These are phyloP conservation scores for Ganoderma boninense DNA, from an alignment of 1,284 basidiomycete genomes.

Conservation along the genomic window DNA sequence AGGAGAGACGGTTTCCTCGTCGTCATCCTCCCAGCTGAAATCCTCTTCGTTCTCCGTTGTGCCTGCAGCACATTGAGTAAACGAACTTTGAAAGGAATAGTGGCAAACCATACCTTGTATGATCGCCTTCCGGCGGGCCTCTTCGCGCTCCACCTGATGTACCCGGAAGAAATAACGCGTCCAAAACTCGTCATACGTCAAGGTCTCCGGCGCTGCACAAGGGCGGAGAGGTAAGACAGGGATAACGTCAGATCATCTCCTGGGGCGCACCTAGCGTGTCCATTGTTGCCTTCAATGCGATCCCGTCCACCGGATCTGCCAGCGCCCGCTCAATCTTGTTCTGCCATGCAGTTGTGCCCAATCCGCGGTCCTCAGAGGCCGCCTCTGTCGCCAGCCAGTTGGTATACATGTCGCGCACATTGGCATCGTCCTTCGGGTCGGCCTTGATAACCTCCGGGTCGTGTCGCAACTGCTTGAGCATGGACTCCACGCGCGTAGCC, in stretches of 20 bases:
- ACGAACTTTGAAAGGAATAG: neutral
- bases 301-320: constrained; percentile 60
- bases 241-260: neutral
- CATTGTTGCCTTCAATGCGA: constrained; percentile 63
- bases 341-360: constrained; percentile 63
- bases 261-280: constrained; percentile 62
- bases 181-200: constrained; percentile 86
- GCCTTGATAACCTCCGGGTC: constrained; percentile 81
- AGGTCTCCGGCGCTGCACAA: constrained; percentile 70
- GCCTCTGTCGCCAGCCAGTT: constrained; percentile 68
- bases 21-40: constrained; percentile 85
- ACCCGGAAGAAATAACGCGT: constrained; percentile 91
- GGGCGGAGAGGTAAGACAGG: neutral
- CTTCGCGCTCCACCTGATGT: constrained; percentile 85
- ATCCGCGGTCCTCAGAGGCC: constrained; percentile 61
- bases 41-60: constrained; percentile 73
- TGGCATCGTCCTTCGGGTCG: constrained; percentile 75
- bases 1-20: constrained; percentile 57
- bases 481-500: constrained; percentile 79
- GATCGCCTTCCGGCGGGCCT: constrained; percentile 82
- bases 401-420: constrained; percentile 63
- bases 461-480: constrained; percentile 77
- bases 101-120: constrained; percentile 66
- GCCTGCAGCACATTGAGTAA: constrained; percentile 44
- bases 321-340: constrained; percentile 59